Evolutionary conservation across 148 eudicot genomes (phyloP).

Genomic region (Fagopyrum esculentum): DNA sequence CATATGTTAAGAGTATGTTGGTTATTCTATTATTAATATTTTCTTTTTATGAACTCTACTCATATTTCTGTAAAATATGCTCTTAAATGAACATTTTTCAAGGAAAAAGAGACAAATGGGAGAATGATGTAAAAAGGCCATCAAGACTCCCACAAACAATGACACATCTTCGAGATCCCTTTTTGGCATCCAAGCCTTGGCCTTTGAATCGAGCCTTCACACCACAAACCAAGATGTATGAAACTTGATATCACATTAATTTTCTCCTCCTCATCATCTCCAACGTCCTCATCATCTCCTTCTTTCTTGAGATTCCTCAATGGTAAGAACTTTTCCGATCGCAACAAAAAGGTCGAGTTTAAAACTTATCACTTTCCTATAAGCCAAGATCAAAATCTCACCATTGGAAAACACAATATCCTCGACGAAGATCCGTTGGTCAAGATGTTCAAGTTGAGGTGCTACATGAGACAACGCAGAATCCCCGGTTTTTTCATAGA

Average conservation of each 20-base stretch:
- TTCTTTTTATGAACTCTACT: too few relatives aligned
- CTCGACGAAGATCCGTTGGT: not conserved
- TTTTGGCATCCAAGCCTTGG: not conserved
- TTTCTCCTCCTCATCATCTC: not conserved
- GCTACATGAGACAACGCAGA: not conserved
- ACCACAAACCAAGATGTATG: not conserved
- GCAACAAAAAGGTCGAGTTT: too few relatives aligned
- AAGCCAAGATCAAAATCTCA: not conserved
- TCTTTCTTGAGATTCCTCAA: not conserved
- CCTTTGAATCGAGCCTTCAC: not conserved
- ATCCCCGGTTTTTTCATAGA: not conserved
- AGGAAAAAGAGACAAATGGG: too few relatives aligned
- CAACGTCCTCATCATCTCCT: too few relatives aligned
- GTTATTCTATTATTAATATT: too few relatives aligned
- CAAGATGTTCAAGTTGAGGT: too few relatives aligned
- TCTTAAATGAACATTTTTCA: too few relatives aligned
- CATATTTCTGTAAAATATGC: too few relatives aligned
- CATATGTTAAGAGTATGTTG: too few relatives aligned
- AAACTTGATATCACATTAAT: not conserved
- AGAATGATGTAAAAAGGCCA: too few relatives aligned
- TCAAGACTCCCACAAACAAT: not conserved
- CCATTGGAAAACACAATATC: not conserved
- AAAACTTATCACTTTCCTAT: not conserved
- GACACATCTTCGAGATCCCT: not conserved
- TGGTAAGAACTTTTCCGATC: not conserved